Evolutionary conservation across 768 basidiomycete genomes (phyloP), one percentile per base, ranked within the genome.

Genomic region (Leucocoprinus sp.): DNA sequence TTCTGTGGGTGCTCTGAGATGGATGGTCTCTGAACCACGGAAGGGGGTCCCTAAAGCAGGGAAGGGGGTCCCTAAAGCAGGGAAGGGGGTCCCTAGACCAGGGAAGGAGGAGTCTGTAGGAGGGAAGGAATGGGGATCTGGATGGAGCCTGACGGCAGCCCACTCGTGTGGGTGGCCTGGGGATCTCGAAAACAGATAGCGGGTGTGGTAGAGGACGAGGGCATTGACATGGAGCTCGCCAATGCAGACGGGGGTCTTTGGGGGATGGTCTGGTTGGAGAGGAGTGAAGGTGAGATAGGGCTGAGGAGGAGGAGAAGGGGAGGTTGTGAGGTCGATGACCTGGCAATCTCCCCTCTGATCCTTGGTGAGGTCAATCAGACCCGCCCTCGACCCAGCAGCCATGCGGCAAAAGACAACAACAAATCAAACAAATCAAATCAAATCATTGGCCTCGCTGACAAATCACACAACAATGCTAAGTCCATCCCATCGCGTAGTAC

Each of bases 21-120:
- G 80, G 29, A 93, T 83, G 4, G 84, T 89, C 56, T 91, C 87
- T n/a, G n/a, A n/a, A n/a, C n/a, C n/a, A n/a, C n/a, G n/a, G n/a
- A n/a, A n/a, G n/a, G n/a, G n/a, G n/a, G n/a, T n/a, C n/a, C n/a
- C n/a, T n/a, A n/a, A n/a, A n/a, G n/a, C n/a, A n/a, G n/a, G n/a
- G n/a, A n/a, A n/a, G n/a, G n/a, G n/a, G n/a, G n/a, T n/a, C n/a
- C n/a, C n/a, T n/a, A n/a, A n/a, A n/a, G n/a, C n/a, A n/a, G n/a
- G n/a, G n/a, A n/a, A n/a, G n/a, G n/a, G n/a, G n/a, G n/a, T n/a
- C n/a, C n/a, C n/a, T n/a, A n/a, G n/a, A n/a, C n/a, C n/a, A n/a
- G n/a, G n/a, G n/a, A n/a, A n/a, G n/a, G n/a, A n/a, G n/a, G n/a
- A n/a, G n/a, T n/a, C n/a, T n/a, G n/a, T n/a, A n/a, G n/a, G n/a